phyloP scores from a whole-genome alignment of 495 filamentous ascomycete genomes.

The Daldinia loculata region DNA sequence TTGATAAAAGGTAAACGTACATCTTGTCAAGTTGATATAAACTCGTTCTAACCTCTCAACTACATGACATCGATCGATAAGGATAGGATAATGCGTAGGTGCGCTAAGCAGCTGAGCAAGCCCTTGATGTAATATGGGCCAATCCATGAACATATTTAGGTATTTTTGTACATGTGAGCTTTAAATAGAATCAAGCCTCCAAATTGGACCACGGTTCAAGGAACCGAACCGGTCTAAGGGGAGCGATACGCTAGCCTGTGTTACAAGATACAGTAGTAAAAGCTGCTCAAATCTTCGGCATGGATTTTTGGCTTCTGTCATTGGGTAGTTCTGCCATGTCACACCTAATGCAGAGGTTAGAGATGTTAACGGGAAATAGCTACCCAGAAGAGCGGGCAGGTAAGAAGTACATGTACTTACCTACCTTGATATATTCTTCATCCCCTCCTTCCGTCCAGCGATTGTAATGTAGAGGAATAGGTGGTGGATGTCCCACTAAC shows the following conservation, averaged over 20 bases:
- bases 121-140: neutral
- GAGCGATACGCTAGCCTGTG: neutral
- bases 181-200: slow-evolving; percentile 27
- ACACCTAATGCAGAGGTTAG: neutral
- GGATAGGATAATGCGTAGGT: neutral
- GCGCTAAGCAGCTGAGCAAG: neutral
- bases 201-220: slow-evolving; percentile 9
- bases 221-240: neutral
- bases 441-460: neutral
- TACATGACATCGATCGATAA: too few species aligned
- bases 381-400: neutral
- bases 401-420: neutral
- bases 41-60: too few species aligned
- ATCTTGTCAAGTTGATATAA: too few species aligned
- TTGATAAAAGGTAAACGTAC: too few species aligned
- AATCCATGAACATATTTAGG: slow-evolving; percentile 4
- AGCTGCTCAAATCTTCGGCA: neutral
- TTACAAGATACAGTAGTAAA: neutral
- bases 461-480: neutral
- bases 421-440: neutral
- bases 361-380: neutral
- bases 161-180: neutral
- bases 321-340: neutral
- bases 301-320: neutral
- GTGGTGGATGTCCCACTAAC: neutral